Evolutionary conservation across 352 stramenopile species (phyloP).

Genomic region (Pythium angustatum): DNA sequence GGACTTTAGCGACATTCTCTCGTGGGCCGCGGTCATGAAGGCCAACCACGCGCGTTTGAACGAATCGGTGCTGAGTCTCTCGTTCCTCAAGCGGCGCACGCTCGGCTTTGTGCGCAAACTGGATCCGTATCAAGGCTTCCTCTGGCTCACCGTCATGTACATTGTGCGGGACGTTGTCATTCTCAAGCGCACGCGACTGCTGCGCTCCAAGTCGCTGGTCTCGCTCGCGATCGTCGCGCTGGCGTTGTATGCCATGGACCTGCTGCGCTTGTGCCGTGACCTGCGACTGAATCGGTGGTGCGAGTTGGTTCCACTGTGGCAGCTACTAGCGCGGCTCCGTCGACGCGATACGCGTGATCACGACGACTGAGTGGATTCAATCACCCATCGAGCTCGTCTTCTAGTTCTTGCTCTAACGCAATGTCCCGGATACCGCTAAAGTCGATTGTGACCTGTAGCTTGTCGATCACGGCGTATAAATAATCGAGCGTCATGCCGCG

Average conservation of each 20-base stretch:
- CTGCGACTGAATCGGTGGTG: slow-evolving; percentile 21
- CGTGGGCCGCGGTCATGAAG: slow-evolving; percentile 78
- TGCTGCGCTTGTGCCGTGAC: slow-evolving; percentile 11
- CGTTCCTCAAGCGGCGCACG: slow-evolving; percentile 13
- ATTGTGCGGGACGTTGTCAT: slow-evolving; percentile 29
- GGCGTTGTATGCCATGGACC: slow-evolving; percentile 23
- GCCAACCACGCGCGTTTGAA: slow-evolving; percentile 40
- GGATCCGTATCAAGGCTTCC: slow-evolving; percentile 29
- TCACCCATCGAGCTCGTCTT: slow-evolving; percentile 45
- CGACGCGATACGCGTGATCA: slow-evolving; percentile 2
- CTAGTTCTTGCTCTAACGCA: slow-evolving; percentile 57
- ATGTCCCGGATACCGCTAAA: slow-evolving; percentile 56
- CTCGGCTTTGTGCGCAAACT: slow-evolving; percentile 3
- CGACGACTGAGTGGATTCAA: slow-evolving; percentile 7
- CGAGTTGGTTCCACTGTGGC: slow-evolving; percentile 22
- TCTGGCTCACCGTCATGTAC: slow-evolving; percentile 29
- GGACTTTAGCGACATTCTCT: slow-evolving; percentile 78
- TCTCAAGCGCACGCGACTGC: slow-evolving; percentile 15
- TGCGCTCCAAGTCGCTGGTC: slow-evolving; percentile 22
- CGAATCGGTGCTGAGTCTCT: slow-evolving; percentile 17
- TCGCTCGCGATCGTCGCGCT: slow-evolving; percentile 14
- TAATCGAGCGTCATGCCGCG: slow-evolving; percentile 44
- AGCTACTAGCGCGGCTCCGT: slow-evolving; percentile 19
- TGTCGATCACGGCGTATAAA: slow-evolving; percentile 47
- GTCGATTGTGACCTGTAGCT: slow-evolving; percentile 57